Evolutionary conservation across 2,329 filamentous ascomycete genomes (phyloP), one percentile per base, ranked within the genome.

Genomic region (Alternaria hordeiaustralica): DNA sequence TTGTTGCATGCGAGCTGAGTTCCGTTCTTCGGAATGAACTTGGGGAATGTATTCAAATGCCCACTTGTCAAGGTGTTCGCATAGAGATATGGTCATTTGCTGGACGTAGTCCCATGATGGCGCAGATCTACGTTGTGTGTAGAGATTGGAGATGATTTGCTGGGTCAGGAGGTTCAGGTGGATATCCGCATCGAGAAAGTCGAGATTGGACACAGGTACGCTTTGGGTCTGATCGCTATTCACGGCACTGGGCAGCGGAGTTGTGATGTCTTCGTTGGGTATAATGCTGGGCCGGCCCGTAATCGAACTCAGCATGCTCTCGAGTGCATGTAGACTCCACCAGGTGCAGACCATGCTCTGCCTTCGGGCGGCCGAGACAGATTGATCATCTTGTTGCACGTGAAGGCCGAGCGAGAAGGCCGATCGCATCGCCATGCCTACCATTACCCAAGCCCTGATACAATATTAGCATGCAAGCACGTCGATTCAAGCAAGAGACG

Each of bases 251-350:
- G 78, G 77, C 18, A 72, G 51, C 8, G 73, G 73, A 9, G 55
- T 64, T 7, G 72, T 76, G 43, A 73, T 75, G 18, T 75, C 68
- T 18, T 69, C 67, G 43, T 74, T 70, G 3, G 67, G 63, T 21
- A 80, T 67, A 11, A 71, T 73, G n/a, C 69, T 74, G n/a, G 79
- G 74, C 11, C 78, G 73, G 1, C 80, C 80, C 5, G 76, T 78
- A 21, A 80, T 73, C 4, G 78, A 67, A 12, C 73, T 71, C 4
- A 81, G 61, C 0, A 79, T 58, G 20, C 70, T 70, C 50, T 81
- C 80, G 11, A 78, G 44, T 9, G 72, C 71, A 51, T 75, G 73
- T 11, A 81, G 44, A 21, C 75, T 74, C 75, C 79, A 80, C 79
- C 79, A 82, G 18, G 76, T 71, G 23, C 75, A 71, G 7, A 74